Base-by-base conservation (phyloP, 163 green algal genomes). In the Scenedesmus sp. region DNA sequence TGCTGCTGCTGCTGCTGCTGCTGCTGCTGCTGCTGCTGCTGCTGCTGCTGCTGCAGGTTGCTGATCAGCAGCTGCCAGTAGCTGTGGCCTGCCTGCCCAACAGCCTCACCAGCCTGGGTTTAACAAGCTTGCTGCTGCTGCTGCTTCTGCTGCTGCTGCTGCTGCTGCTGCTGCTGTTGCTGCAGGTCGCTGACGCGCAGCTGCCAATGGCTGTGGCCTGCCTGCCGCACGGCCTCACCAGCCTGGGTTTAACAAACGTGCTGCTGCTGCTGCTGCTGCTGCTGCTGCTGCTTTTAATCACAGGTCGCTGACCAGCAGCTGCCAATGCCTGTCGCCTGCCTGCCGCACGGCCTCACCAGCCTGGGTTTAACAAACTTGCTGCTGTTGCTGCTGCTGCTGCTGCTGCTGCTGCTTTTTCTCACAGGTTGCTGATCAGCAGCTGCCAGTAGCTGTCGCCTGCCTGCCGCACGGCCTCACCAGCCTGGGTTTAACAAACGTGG, bases 401-500 rank as follows among this genome's bases (percentile, higher is more conserved):
- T 82, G 73, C 23, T 82, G 73, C 62, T 12, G 12, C 10, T 73
- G 62, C 62, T 73, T 1, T 73, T 82, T 18, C 13, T 9, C 46
- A 1, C 82, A 87, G 82, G 23, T 89, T 6, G 54, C 84, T 4
- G 46, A 13, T 6, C 84, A 89, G 62, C 84, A 89, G 84, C 60
- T 89, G 84, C 84, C 84, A 10, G 59, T 89, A 12, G 34, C 62
- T 16, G 60, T 82, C 1, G 62, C 57, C 60, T 89, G 84, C 62
- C 62, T 89, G 62, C 84, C 84, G 0, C 84, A 54, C 26, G 84
- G 84, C 84, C 84, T 89, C 16, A 82, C 60, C 84, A 81, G n/a
- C 13, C 15, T 89, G 59, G 73, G 34, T 20, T 46, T 89, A 34
- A 81, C 82, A 26, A 89, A 89, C 84, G 26, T 82, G 4, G n/a